Conservation (phyloP, 306 rosid genomes). For the Cyclanthera cordifolia region DNA sequence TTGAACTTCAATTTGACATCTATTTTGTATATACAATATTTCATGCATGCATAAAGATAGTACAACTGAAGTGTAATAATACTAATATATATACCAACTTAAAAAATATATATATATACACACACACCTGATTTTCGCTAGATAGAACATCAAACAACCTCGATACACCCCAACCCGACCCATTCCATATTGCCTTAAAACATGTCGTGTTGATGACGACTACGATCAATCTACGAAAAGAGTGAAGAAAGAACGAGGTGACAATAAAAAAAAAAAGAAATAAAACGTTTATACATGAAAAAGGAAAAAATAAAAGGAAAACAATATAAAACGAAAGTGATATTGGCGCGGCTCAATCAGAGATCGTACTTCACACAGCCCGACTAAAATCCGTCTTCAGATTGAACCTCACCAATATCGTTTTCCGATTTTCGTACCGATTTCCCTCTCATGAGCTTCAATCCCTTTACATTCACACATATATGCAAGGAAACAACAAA, state of each 20-base stretch:
- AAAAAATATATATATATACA: too few species aligned
- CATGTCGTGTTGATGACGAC: neutral
- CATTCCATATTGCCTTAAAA: neutral
- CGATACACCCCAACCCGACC: neutral
- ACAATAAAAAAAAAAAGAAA: neutral
- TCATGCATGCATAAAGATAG: neutral
- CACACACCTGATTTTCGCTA: too few species aligned
- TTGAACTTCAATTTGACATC: neutral
- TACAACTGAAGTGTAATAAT: too few species aligned
- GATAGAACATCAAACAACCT: neutral
- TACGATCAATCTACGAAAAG: too few species aligned
- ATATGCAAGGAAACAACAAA: neutral
- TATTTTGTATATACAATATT: neutral
- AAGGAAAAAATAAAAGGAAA: too few species aligned
- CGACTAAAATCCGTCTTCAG: conserved; percentile 70
- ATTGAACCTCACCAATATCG: conserved; percentile 99
- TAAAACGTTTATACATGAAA: too few species aligned
- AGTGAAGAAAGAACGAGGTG: neutral
- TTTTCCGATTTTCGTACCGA: conserved; percentile 27
- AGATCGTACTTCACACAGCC: conserved; percentile 71
- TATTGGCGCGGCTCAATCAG: conserved; percentile 99
- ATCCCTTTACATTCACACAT: neutral
- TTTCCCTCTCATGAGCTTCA: conserved; percentile 24
- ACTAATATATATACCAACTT: too few species aligned
- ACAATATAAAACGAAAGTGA: conserved; percentile 46